phyloP scores from a whole-genome alignment of 495 filamentous ascomycete genomes.

The Elasticomyces elasticus region DNA sequence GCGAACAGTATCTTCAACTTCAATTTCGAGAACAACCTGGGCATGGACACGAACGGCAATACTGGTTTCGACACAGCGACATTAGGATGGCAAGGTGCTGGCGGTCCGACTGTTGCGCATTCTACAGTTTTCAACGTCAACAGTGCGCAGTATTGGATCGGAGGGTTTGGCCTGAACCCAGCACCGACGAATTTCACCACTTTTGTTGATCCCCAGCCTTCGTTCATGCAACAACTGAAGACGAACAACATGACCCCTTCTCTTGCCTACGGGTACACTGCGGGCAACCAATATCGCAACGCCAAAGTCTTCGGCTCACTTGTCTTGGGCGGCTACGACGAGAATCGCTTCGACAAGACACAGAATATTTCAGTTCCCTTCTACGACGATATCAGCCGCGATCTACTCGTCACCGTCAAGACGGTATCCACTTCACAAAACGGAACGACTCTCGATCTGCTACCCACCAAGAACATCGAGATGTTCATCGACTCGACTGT shows the following conservation, averaged over 20 bases:
- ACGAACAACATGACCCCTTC: slow-evolving; percentile 46
- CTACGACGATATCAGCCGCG: slow-evolving; percentile 38
- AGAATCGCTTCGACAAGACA: slow-evolving; percentile 47
- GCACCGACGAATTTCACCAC: slow-evolving; percentile 33
- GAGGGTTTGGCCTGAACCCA: slow-evolving; percentile 46
- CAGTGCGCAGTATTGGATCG: slow-evolving; percentile 46
- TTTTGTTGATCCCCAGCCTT: slow-evolving; percentile 23
- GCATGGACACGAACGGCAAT: slow-evolving; percentile 42
- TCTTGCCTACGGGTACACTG: slow-evolving; percentile 57
- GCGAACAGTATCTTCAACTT: slow-evolving; percentile 45
- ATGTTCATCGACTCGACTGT: slow-evolving; percentile 58
- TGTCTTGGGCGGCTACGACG: slow-evolving; percentile 55
- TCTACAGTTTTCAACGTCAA: slow-evolving; percentile 46
- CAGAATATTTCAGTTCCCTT: slow-evolving; percentile 45
- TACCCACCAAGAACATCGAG: slow-evolving; percentile 19
- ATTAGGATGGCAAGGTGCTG: slow-evolving; percentile 27
- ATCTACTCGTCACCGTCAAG: slow-evolving; percentile 47
- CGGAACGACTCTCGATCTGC: slow-evolving; percentile 24
- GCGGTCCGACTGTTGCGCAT: slow-evolving; percentile 28
- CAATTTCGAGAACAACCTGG: slow-evolving; percentile 42
- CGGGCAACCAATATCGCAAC: slow-evolving; percentile 53
- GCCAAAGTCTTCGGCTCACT: slow-evolving; percentile 46
- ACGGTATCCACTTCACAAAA: slow-evolving; percentile 41
- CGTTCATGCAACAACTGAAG: slow-evolving; percentile 32
- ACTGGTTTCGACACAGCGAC: slow-evolving; percentile 48